phyloP scores from a whole-genome alignment of 164 flowering plant genomes.

The Sextonia rubra region DNA sequence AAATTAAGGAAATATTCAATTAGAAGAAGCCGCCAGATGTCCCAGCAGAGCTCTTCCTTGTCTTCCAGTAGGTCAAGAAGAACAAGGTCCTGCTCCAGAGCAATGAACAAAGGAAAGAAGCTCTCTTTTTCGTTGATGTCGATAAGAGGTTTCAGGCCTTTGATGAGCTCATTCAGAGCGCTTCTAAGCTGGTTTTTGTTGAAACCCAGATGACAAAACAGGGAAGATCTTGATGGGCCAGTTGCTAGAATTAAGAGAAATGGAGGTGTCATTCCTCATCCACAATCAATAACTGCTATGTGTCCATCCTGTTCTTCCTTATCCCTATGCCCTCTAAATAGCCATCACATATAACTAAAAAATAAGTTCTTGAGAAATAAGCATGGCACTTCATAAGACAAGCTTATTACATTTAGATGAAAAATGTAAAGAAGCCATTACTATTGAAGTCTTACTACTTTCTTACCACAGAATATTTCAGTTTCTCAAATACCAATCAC shows the following conservation, averaged over 20 bases:
- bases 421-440: neutral
- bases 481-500: neutral
- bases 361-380: neutral
- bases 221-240: conserved; percentile 17
- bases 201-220: conserved; percentile 26
- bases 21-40: conserved; percentile 27
- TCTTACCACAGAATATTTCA: neutral
- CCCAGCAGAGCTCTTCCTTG: conserved; percentile 49
- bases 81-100: conserved; percentile 38
- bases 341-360: neutral
- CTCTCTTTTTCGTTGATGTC: conserved; percentile 34
- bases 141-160: conserved; percentile 35
- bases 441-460: neutral
- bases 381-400: neutral
- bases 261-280: too few species aligned
- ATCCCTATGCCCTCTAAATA: neutral
- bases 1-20: conserved; percentile 43
- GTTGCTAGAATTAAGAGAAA: conserved; percentile 24
- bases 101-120: conserved; percentile 55
- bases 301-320: too few species aligned
- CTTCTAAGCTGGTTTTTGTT: conserved; percentile 43
- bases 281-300: too few species aligned
- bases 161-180: conserved; percentile 57
- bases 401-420: neutral
- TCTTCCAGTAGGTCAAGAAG: conserved; percentile 35